phyloP scores from a whole-genome alignment of 2,329 filamentous ascomycete species.

The Claviceps sp. region DNA sequence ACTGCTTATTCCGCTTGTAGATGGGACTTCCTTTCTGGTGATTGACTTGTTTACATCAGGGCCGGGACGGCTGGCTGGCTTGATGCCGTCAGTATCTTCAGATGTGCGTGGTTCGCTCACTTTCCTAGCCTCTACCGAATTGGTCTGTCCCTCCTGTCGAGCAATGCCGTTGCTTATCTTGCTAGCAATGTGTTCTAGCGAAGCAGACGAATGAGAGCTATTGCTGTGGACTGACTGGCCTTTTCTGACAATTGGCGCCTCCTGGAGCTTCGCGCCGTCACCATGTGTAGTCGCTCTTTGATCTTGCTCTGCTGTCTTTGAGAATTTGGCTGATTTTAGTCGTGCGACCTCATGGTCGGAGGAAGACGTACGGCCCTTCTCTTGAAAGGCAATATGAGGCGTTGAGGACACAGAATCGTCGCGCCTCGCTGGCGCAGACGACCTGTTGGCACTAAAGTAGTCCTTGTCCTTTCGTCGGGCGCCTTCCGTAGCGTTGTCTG shows the following conservation, averaged over 20 bases:
- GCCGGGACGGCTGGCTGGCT: slow-evolving; percentile 24
- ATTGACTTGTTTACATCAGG: slow-evolving; percentile 35
- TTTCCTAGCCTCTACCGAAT: slow-evolving; percentile 17
- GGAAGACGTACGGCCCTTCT: slow-evolving; percentile 53
- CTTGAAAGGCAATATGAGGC: slow-evolving; percentile 86
- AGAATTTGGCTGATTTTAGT: slow-evolving; percentile 36
- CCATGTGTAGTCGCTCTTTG: slow-evolving; percentile 14
- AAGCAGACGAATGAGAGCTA: slow-evolving; percentile 28
- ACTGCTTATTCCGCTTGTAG: slow-evolving; percentile 26
- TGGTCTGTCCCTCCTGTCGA: slow-evolving; percentile 13
- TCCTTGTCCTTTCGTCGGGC: slow-evolving; percentile 41
- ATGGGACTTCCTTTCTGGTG: slow-evolving; percentile 50
- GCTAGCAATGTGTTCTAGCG: slow-evolving; percentile 21
- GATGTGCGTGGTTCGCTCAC: slow-evolving; percentile 38
- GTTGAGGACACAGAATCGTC: slow-evolving; percentile 44
- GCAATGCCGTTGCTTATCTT: slow-evolving; percentile 22
- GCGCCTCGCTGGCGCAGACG: slow-evolving; percentile 30
- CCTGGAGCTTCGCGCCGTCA: slow-evolving; percentile 62
- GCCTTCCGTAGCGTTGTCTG: slow-evolving; percentile 31
- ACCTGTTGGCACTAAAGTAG: slow-evolving; percentile 40
- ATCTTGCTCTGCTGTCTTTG: slow-evolving; percentile 23
- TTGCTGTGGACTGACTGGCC: slow-evolving; percentile 25
- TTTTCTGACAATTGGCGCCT: slow-evolving; percentile 57
- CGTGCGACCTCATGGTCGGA: slow-evolving; percentile 45
- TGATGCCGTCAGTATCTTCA: slow-evolving; percentile 39